phyloP scores from a whole-genome alignment of 1,284 basidiomycete species.

The Rhodotorula sp. region DNA sequence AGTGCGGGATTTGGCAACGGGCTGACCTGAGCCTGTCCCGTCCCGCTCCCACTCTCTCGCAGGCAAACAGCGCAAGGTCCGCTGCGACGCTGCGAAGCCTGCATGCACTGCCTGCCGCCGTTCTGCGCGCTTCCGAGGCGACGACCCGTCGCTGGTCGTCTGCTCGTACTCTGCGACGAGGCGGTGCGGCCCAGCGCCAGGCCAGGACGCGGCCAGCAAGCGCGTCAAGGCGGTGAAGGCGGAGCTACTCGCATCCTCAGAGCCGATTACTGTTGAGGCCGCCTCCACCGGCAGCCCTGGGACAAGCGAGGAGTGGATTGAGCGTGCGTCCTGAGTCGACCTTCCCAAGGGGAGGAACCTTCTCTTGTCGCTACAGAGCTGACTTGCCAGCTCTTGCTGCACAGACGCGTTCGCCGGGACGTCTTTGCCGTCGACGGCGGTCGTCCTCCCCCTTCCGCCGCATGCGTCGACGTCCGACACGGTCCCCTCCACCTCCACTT shows the following conservation, averaged over 20 bases:
- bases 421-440: not conserved
- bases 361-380: no score
- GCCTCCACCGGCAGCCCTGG: not conserved
- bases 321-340: not conserved
- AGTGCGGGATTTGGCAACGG: not conserved
- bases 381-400: not conserved
- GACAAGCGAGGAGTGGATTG: not conserved
- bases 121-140: constrained; percentile 22
- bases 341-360: not conserved
- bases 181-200: constrained; percentile 2
- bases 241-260: not conserved
- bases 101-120: constrained; percentile 16
- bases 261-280: not conserved
- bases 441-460: not conserved
- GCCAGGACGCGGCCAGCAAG: no score
- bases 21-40: no score
- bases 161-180: constrained; percentile 6
- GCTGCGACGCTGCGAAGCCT: constrained; percentile 20
- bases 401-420: not conserved
- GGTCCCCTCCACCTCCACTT: not conserved
- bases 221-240: not conserved
- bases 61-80: constrained; percentile 23
- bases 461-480: not conserved
- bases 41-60: not conserved
- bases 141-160: constrained; percentile 7